Evolutionary conservation across 176 grass and related monocot species (phyloP).

Genomic region (Elaeis guineensis): DNA sequence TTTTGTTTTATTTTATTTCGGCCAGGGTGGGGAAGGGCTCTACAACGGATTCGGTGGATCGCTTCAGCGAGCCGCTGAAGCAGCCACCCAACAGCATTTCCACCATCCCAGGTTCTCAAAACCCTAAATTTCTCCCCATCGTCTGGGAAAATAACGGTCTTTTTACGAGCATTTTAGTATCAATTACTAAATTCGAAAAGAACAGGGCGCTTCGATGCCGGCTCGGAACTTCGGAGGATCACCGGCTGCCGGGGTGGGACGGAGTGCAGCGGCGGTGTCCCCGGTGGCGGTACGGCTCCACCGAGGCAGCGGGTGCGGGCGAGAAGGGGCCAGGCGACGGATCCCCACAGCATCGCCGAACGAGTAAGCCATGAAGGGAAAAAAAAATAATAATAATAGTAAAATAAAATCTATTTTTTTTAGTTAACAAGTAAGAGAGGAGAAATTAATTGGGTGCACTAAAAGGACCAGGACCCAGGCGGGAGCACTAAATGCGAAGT

Average conservation of each 20-base stretch:
- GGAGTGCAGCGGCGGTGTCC: constrained; percentile 5
- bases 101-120: constrained; percentile 6
- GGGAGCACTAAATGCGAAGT: constrained; percentile 22
- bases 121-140: not conserved
- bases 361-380: constrained; percentile 38
- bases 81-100: constrained; percentile 1
- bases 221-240: constrained; percentile 49
- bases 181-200: too few species aligned
- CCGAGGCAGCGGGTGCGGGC: constrained; percentile 24
- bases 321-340: constrained; percentile 22
- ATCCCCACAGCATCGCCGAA: constrained; percentile 41
- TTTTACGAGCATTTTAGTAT: not conserved
- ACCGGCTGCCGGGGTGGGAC: constrained; percentile 23
- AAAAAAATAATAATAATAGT: too few species aligned
- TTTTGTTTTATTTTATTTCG: not conserved
- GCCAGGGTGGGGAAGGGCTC: constrained; percentile 28
- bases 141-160: not conserved
- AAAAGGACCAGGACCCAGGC: not conserved
- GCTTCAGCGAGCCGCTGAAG: not conserved
- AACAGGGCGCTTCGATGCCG: constrained; percentile 48
- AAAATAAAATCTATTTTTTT: not conserved
- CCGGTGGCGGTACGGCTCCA: constrained; percentile 6
- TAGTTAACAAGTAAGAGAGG: too few species aligned
- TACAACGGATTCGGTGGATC: constrained; percentile 34
- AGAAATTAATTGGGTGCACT: not conserved